phyloP scores from a whole-genome alignment of 2,329 filamentous ascomycete genomes.

The Aureobasidium lini region DNA sequence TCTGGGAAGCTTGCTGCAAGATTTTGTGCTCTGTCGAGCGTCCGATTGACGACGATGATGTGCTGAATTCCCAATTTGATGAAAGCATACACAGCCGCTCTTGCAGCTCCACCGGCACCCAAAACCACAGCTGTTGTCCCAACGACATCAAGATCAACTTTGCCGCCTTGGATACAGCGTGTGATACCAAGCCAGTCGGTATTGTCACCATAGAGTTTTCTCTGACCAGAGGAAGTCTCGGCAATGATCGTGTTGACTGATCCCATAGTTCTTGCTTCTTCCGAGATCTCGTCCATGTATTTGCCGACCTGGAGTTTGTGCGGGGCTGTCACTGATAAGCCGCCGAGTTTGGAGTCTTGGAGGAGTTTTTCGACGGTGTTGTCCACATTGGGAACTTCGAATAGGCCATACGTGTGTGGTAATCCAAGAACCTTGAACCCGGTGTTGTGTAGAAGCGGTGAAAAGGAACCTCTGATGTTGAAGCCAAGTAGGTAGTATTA shows the following conservation, averaged over 20 bases:
- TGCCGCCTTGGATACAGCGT: background rate
- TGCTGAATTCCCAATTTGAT: background rate
- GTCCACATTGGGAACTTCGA: background rate
- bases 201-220: background rate
- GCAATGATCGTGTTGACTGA: background rate
- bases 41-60: background rate
- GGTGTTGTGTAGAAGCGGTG: slow-evolving; percentile 1
- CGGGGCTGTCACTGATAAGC: background rate
- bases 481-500: background rate
- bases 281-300: background rate
- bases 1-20: background rate
- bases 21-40: background rate
- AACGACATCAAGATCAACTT: background rate
- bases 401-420: background rate
- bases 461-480: background rate
- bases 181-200: slow-evolving; percentile 1
- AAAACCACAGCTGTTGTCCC: background rate
- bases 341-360: background rate
- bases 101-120: background rate
- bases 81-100: background rate
- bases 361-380: background rate
- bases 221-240: background rate
- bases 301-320: background rate
- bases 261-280: background rate
- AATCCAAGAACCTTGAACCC: background rate